phyloP scores from a whole-genome alignment of 106 monocot species.

The Posidonia australis region DNA sequence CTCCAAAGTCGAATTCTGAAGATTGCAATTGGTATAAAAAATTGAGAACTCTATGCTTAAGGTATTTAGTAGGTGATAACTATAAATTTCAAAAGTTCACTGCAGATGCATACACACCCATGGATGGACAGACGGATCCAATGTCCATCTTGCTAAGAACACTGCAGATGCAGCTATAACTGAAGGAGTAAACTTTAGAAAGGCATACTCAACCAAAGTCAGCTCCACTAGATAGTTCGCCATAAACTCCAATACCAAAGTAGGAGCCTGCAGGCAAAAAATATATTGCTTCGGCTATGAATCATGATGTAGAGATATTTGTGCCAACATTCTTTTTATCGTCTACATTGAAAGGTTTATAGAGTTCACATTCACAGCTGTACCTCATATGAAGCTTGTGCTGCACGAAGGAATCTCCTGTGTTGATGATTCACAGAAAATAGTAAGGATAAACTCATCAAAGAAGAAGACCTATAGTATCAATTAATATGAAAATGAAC shows the following conservation, averaged over 20 bases:
- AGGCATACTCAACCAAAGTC: conserved; percentile 69
- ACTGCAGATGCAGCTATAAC: conserved; percentile 67
- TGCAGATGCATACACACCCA: conserved; percentile 40
- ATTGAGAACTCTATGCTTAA: not conserved
- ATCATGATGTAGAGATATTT: too few species aligned
- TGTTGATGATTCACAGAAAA: not conserved
- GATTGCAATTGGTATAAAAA: not conserved
- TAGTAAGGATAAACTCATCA: not conserved
- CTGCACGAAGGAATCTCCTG: conserved; percentile 91
- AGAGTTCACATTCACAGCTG: not conserved
- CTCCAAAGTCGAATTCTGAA: conserved; percentile 62
- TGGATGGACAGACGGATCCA: conserved; percentile 62
- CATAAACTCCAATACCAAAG: conserved; percentile 38
- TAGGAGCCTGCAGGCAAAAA: conserved; percentile 30
- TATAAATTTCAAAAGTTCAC: not conserved
- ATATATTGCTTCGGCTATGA: not conserved
- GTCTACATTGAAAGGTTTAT: not conserved
- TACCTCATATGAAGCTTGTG: conserved; percentile 57
- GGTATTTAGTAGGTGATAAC: not conserved
- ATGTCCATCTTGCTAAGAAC: conserved; percentile 80
- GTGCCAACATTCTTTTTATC: not conserved
- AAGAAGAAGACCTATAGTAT: not conserved
- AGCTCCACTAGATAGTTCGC: conserved; percentile 87
- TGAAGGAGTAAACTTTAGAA: conserved; percentile 76
- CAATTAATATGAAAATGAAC: not conserved